Percentiles rank a stretch among this genome's conserved stretches.
Conservation (phyloP, 2,329 filamentous ascomycete species). For the Exophiala xenobiotica region DNA sequence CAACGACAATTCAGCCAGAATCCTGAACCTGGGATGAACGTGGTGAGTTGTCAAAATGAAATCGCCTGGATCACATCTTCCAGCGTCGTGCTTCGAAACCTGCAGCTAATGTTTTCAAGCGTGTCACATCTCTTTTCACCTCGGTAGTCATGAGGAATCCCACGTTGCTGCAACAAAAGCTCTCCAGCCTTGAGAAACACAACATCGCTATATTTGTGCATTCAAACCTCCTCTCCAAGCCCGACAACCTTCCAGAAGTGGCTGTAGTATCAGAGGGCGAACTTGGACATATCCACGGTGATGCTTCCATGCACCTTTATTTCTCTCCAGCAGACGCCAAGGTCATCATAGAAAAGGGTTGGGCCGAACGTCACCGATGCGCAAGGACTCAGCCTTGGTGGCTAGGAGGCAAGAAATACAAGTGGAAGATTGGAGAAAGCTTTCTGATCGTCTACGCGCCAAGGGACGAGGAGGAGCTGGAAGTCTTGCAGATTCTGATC, state of each 20-base stretch:
- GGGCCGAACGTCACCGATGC: conserved; percentile 69
- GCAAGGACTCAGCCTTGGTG: conserved; percentile 60
- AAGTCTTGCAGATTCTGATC: conserved; percentile 48
- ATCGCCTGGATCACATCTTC: neutral
- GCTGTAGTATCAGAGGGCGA: conserved; percentile 59
- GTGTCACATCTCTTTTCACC: conserved; percentile 18
- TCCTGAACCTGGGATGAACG: conserved; percentile 51
- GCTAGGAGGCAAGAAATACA: conserved; percentile 49
- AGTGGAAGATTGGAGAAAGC: conserved; percentile 20
- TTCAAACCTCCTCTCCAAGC: conserved; percentile 14
- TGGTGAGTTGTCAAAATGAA: conserved; percentile 13
- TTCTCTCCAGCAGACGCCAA: conserved; percentile 76
- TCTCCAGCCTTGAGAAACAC: conserved; percentile 22
- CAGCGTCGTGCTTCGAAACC: neutral
- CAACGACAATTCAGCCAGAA: conserved; percentile 75
- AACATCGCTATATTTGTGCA: conserved; percentile 24
- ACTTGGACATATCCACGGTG: conserved; percentile 76
- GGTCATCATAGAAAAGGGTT: conserved; percentile 70
- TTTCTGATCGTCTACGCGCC: conserved; percentile 77
- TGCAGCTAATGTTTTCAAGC: conserved; percentile 42
- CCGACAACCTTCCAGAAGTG: conserved; percentile 54
- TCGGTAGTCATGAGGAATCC: conserved; percentile 19
- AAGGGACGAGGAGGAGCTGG: conserved; percentile 65
- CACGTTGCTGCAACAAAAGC: conserved; percentile 16
- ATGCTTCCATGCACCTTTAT: conserved; percentile 75